Evolutionary conservation across 73 alveolate species (phyloP), one percentile per base, ranked within the genome.

Genomic region (Paramecium pentaurelia): DNA sequence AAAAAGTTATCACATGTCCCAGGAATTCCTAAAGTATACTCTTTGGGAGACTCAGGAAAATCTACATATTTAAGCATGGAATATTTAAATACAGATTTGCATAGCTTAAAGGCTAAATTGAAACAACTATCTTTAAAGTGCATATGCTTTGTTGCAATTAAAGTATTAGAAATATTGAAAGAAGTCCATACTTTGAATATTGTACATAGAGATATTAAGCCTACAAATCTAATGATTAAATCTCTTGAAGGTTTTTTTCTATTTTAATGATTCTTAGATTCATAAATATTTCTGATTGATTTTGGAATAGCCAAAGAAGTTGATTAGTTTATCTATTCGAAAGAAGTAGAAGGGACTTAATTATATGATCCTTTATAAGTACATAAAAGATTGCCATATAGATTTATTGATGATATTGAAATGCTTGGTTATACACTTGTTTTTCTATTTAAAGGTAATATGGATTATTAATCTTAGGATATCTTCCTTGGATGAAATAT

Each of bases 391-490:
- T 37, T 12, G 11, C 38, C 34, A 0, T 75, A 75, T 6, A 22
- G 68, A 9, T 75, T 30, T n/a, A 75, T 75, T 75, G 88, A 75
- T 42, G 88, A 75, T n/a, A 16, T 75, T 75, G 88, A 75, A 38
- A 75, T 75, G 88, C 88, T 75, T 4, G 88, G 44, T 4, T 75
- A 75, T 75, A 75, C 88, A 2, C 47, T 75, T 37, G 47, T 42
- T 14, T 75, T 3, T n/a, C 60, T 75, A 8, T 75, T 30, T 22
- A 32, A 64, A 32, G 84, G 84, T 64, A 64, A 32, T 1, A 32
- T 51, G 45, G 10, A 64, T 1, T 64, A 6, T 14, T 32, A 1
- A 32, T 25, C 10, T 14, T 12, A 75, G 88, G 88, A 4, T 32
- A 75, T n/a, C 30, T 75, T 2, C 88, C 88, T 36, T 75, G 88